Evolutionary conservation across 2,329 filamentous ascomycete species (phyloP), one percentile per base, ranked within the genome.

Genomic region (Claviceps sp.): DNA sequence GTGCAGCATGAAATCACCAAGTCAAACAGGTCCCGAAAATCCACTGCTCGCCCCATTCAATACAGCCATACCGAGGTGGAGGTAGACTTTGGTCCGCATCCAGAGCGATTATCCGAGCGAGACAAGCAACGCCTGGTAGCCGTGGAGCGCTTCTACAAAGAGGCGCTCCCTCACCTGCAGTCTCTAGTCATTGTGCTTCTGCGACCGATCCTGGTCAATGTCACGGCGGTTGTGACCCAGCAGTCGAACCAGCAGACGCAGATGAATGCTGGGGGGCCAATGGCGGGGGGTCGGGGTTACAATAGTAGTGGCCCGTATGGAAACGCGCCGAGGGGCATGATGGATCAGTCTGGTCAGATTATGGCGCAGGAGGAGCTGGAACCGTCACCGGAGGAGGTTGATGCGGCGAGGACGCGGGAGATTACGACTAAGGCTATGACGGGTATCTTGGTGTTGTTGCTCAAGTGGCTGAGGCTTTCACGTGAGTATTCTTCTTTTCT

Each of bases 401-500:
- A 97, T 65, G 82, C 84, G 42, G 77, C 87, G 51, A 79, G 94
- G 48, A 83, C 81, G 16, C 81, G 91, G 52, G 93, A 98, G 66
- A 90, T 98, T 50, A 85, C 85, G 13, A 82, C 85, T 26, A 97
- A 97, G 68, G 91, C 91, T 0, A 84, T 95, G 22, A 93, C 89
- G n/a, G 90, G 87, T 1, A 85, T 89, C 52, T 70, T 98, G 30
- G 72, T 98, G 30, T 73, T 95, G n/a, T 69, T 97, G 45, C 65
- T 97, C 55, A 98, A 97, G 68, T 98, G 93, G 93, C 85, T 97
- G 61, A 94, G 95, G 65, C 74, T 95, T 51, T 96, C 89, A 53
- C 93, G 89, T 94, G 73, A 73, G 87, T 65, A 4, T 34, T 46
- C 26, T 47, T 13, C n/a, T 37, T 6, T 22, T 38, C 6, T 14